Evolutionary conservation across 164 flowering plant species (phyloP).

Genomic region (Protea cynaroides): DNA sequence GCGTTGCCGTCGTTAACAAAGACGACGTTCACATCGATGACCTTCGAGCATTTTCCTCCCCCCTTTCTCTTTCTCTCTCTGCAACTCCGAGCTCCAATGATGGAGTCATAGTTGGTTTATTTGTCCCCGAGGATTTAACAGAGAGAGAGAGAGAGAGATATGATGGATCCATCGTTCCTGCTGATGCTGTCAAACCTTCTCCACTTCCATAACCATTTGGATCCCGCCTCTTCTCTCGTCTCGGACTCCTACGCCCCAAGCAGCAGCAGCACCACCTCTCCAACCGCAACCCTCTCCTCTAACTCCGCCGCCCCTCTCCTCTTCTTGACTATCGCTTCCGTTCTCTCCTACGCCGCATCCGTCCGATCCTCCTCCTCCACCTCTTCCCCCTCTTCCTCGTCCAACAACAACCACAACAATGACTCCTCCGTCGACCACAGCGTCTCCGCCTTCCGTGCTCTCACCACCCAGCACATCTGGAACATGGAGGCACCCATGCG

Average conservation of each 20-base stretch:
- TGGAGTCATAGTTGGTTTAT: neutral
- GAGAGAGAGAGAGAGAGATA: slow-evolving; percentile 13
- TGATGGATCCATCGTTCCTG: slow-evolving; percentile 71
- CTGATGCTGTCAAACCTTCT: slow-evolving; percentile 85
- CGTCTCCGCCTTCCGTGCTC: slow-evolving; percentile 75
- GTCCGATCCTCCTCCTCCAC: slow-evolving; percentile 39
- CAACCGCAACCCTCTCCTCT: slow-evolving; percentile 25
- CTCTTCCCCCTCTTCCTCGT: slow-evolving; percentile 13
- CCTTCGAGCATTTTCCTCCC: neutral
- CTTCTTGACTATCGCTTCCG: slow-evolving; percentile 22
- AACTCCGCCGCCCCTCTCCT: slow-evolving; percentile 32
- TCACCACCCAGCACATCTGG: slow-evolving; percentile 83
- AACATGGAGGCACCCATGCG: slow-evolving; percentile 72
- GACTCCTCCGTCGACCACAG: slow-evolving; percentile 32
- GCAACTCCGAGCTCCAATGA: neutral
- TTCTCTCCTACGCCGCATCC: slow-evolving; percentile 45
- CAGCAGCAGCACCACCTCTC: slow-evolving; percentile 25
- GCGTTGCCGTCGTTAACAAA: no score
- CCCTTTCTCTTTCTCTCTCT: neutral
- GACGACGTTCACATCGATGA: no score
- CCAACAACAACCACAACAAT: slow-evolving; percentile 11
- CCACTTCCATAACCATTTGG: slow-evolving; percentile 82
- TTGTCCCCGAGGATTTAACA: neutral
- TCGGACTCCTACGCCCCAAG: slow-evolving; percentile 24
- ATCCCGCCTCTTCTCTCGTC: slow-evolving; percentile 62